Base-by-base conservation (phyloP, 2,329 filamentous ascomycete species). In the Cryphonectria radicalis region DNA sequence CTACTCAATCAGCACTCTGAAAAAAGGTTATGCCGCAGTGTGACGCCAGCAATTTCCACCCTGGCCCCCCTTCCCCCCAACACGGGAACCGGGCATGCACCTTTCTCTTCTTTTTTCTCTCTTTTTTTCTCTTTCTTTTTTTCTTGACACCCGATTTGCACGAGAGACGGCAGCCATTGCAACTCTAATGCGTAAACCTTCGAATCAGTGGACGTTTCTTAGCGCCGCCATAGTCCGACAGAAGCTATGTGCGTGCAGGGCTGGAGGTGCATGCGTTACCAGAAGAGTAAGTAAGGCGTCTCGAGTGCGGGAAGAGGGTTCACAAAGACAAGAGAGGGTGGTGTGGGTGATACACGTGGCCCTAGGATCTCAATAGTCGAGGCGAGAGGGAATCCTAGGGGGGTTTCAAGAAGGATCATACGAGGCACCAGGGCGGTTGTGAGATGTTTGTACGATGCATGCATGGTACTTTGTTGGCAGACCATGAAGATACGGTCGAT, bases 221-320 rank as follows among this genome's bases (percentile, higher is more conserved):
- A 42, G 77, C 73, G 19, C 83, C 73, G 19, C 83, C 85, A 77
- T 87, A 87, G 73, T 84, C 80, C 85, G 85, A 85, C 87, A 76
- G 87, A 85, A 1, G 83, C 80, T 53, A 87, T 81, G 67, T 82
- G 80, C 69, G 85, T 80, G 4, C 80, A 79, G 42, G 66, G 37
- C 66, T 50, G 3, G 66, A 59, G 25, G 55, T 28, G 14, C 28
- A 17, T 50, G n/a, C n/a, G n/a, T n/a, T n/a, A n/a, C n/a, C 50
- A 17, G 7, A 55, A n/a, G 55, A 46, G 35, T 10, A 17, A 19
- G 28, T 32, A 32, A 32, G 28, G 5, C 10, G 46, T 50, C 46
- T 50, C 6, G 42, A 32, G 40, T 35, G 43, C 57, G 28, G 59
- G 17, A 53, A n/a, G 43, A 42, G 19, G 66, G 43, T 22, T 19